phyloP scores from a whole-genome alignment of 2,329 filamentous ascomycete genomes.

The Alternaria sp. region DNA sequence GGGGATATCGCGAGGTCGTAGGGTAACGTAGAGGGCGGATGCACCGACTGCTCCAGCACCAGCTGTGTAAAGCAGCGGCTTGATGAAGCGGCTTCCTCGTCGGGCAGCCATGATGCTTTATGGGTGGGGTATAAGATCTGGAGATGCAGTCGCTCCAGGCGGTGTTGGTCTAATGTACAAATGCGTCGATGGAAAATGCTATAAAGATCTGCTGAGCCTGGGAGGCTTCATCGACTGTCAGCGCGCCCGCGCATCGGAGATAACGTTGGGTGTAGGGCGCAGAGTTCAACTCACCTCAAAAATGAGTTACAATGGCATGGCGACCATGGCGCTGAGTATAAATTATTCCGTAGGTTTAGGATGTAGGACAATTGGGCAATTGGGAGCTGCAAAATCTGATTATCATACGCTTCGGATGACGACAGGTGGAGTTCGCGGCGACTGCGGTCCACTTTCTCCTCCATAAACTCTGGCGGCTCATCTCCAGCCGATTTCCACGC shows the following conservation, averaged over 20 bases:
- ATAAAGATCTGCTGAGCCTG: conserved; percentile 23
- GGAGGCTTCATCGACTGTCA: not conserved
- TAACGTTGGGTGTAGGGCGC: not conserved
- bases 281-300: conserved; percentile 13
- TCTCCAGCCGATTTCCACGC: not conserved
- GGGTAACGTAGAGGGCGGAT: conserved; percentile 66
- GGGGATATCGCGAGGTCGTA: conserved; percentile 74
- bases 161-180: conserved; percentile 10
- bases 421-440: conserved; percentile 14
- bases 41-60: conserved; percentile 61
- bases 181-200: conserved; percentile 7
- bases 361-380: conserved; percentile 11
- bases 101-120: conserved; percentile 41
- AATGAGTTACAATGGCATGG: conserved; percentile 18
- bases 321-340: conserved; percentile 15
- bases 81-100: conserved; percentile 57
- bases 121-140: conserved; percentile 1
- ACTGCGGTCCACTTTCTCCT: conserved; percentile 15
- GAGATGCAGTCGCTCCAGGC: conserved; percentile 6
- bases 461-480: not conserved
- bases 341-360: conserved; percentile 17
- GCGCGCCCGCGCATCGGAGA: conserved; percentile 26
- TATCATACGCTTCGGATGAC: conserved; percentile 4
- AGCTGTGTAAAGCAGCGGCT: conserved; percentile 65
- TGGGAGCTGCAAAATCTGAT: conserved; percentile 23